Evolutionary conservation across 1,139 yeast genomes (phyloP).

Genomic region (Blastobotrys indianensis): DNA sequence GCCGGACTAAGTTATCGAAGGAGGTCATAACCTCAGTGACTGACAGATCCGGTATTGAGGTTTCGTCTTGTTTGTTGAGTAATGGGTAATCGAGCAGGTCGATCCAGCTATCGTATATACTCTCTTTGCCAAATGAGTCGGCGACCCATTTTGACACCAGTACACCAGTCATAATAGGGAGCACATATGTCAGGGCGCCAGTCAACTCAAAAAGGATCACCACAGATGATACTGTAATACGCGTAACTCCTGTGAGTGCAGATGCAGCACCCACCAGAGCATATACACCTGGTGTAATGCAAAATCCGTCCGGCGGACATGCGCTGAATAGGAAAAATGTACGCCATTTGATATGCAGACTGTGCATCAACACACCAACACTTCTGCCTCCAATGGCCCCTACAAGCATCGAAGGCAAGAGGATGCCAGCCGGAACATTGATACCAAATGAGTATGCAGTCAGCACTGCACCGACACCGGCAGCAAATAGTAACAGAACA

Average conservation of each 20-base stretch:
- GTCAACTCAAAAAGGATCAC: slow-evolving; percentile 94
- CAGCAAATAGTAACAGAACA: slow-evolving; percentile 39
- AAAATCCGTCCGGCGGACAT: slow-evolving; percentile 45
- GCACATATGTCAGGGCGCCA: slow-evolving; percentile 82
- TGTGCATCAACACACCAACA: slow-evolving; percentile 51
- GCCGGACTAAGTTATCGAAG: slow-evolving; percentile 25
- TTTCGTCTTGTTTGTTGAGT: slow-evolving; percentile 34
- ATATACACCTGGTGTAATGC: slow-evolving; percentile 88
- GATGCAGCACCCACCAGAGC: slow-evolving; percentile 98
- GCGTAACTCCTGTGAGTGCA: slow-evolving; percentile 88
- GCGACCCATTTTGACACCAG: slow-evolving; percentile 45
- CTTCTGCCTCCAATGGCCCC: slow-evolving; percentile 70
- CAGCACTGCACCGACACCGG: slow-evolving; percentile 49
- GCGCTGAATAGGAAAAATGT: slow-evolving; percentile 27
- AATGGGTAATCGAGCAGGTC: slow-evolving; percentile 37
- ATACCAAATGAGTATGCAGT: slow-evolving; percentile 62
- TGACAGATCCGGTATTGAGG: slow-evolving; percentile 33
- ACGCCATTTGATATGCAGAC: slow-evolving; percentile 29
- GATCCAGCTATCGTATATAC: slow-evolving; percentile 43
- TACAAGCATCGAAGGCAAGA: slow-evolving; percentile 64
- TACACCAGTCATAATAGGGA: slow-evolving; percentile 78
- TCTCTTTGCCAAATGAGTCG: slow-evolving; percentile 36
- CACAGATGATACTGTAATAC: slow-evolving; percentile 85
- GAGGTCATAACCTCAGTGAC: slow-evolving; percentile 33
- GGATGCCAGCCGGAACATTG: slow-evolving; percentile 65